Conservation (phyloP, 352 stramenopile genomes). For the Aphanomyces invadans region DNA sequence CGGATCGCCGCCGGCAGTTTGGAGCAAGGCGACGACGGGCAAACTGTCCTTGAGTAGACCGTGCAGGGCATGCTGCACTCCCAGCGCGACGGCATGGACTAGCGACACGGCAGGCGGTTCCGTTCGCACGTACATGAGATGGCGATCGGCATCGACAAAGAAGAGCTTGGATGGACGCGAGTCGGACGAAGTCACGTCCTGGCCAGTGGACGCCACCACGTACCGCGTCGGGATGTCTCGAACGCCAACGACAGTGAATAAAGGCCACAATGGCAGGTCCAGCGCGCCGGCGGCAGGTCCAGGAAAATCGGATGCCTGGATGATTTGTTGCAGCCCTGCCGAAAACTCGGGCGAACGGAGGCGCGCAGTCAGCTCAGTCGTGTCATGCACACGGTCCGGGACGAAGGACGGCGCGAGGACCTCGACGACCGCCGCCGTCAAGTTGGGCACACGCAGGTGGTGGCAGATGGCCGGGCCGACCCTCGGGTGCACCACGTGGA, state of each 20-base stretch:
- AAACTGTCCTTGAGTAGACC: slow-evolving; percentile 54
- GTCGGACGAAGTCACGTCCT: neutral
- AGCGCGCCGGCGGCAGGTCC: neutral
- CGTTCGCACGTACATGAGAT: slow-evolving; percentile 47
- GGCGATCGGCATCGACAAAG: slow-evolving; percentile 40
- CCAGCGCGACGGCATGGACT: slow-evolving; percentile 49
- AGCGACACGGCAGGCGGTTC: slow-evolving; percentile 31
- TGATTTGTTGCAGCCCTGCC: neutral
- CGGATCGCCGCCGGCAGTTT: slow-evolving; percentile 47
- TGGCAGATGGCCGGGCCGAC: slow-evolving; percentile 27
- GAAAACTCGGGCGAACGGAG: slow-evolving; percentile 7
- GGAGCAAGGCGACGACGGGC: slow-evolving; percentile 46
- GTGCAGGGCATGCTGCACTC: slow-evolving; percentile 61
- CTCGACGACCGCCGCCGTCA: neutral
- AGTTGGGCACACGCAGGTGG: neutral
- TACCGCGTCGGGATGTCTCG: neutral
- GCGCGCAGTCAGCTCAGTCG: neutral
- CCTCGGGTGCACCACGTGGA: slow-evolving; percentile 59
- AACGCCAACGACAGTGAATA: neutral
- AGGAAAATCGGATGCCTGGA: neutral
- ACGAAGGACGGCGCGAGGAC: neutral
- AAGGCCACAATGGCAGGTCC: neutral
- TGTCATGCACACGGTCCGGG: neutral
- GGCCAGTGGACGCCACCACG: neutral
- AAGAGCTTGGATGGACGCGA: slow-evolving; percentile 33